Evolutionary conservation across 2,329 filamentous ascomycete species (phyloP).

Genomic region (Aureobasidium musti): DNA sequence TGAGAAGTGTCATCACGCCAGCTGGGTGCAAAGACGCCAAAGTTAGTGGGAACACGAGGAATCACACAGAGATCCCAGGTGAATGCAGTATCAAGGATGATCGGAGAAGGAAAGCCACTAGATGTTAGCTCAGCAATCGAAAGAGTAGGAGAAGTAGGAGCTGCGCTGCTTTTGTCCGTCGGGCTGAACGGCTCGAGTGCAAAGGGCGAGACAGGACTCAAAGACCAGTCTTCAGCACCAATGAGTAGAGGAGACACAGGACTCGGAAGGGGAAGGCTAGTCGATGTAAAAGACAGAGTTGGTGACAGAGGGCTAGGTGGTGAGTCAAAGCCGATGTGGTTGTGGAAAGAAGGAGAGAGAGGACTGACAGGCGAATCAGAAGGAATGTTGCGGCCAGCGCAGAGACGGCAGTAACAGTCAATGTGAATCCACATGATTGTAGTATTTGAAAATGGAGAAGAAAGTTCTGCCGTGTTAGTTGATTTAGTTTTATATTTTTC

Average conservation of each 20-base stretch:
- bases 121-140: background rate
- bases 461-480: background rate
- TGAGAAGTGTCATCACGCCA: background rate
- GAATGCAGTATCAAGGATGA: background rate
- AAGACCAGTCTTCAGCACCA: background rate
- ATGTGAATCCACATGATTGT: background rate
- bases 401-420: slow-evolving; percentile 15
- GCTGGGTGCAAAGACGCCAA: background rate
- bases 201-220: background rate
- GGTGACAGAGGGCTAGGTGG: slow-evolving; percentile 3
- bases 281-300: background rate
- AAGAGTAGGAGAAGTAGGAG: background rate
- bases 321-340: background rate
- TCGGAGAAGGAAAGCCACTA: slow-evolving; percentile 1
- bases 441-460: background rate
- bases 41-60: background rate
- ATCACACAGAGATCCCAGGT: background rate
- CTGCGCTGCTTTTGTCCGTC: background rate
- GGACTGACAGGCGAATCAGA: slow-evolving; percentile 3
- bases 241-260: background rate
- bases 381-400: slow-evolving; percentile 21
- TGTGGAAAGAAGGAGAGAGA: slow-evolving; percentile 7
- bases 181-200: background rate
- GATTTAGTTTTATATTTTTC: background rate
- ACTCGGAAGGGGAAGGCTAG: background rate